These are phyloP conservation scores for Oropetium thomaeum DNA, from an alignment of 176 grass and related monocot species.

Conservation along the genomic window DNA sequence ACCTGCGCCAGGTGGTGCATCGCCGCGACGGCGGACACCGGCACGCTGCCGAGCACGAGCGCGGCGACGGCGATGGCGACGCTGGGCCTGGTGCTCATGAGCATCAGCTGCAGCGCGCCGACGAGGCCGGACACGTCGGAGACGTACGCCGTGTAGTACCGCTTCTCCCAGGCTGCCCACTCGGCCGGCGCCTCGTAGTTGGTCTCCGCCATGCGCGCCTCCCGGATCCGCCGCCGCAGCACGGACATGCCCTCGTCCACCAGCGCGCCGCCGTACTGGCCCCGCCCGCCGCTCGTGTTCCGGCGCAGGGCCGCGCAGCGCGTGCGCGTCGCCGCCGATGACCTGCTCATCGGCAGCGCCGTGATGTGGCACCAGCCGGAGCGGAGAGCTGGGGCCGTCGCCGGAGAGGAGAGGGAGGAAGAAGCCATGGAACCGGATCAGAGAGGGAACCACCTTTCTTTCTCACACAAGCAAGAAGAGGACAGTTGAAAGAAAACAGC, in stretches of 20 bases:
- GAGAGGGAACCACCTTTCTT: not conserved
- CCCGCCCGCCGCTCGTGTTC: conserved; percentile 13
- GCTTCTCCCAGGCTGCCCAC: conserved; percentile 76
- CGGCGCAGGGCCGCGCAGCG: conserved; percentile 18
- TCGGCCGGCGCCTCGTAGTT: conserved; percentile 54
- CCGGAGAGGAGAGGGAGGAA: not conserved
- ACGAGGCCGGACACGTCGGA: conserved; percentile 44
- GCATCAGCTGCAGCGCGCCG: conserved; percentile 52
- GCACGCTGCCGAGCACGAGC: conserved; percentile 45
- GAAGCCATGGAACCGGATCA: not conserved
- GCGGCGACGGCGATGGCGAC: conserved; percentile 29
- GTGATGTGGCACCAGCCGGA: not conserved
- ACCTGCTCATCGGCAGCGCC: not conserved
- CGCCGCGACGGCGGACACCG: conserved; percentile 36
- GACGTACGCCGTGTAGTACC: conserved; percentile 60
- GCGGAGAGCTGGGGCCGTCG: not conserved
- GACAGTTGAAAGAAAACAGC: not conserved
- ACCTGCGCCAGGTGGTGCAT: conserved; percentile 27
- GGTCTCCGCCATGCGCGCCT: conserved; percentile 54
- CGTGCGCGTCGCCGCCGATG: not conserved
- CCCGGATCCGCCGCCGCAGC: conserved; percentile 58
- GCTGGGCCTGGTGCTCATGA: conserved; percentile 53
- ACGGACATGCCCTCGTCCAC: conserved; percentile 69
- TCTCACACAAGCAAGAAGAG: not conserved
- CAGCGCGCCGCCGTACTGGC: conserved; percentile 42